A percentile compares a stretch with the other conserved stretches of the same genome.
Conservation (phyloP, 108 stramenopile species). For the Nitzschia sp. region DNA sequence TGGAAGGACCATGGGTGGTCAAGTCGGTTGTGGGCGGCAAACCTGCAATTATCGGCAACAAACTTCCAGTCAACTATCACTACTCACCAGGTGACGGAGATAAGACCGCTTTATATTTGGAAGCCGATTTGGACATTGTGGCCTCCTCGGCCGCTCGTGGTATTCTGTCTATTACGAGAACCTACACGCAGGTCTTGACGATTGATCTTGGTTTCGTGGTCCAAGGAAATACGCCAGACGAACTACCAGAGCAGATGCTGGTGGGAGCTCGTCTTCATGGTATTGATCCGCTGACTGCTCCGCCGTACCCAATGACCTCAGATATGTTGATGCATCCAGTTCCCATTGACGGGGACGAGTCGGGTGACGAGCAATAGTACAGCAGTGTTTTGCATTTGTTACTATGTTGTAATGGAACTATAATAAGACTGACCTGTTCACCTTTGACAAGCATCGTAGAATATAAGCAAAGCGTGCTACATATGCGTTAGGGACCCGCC, state of each 20-base stretch:
- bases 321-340: conserved; percentile 23
- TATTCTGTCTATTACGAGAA: conserved; percentile 72
- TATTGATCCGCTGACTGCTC: conserved; percentile 81
- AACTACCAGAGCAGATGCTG: conserved; percentile 88
- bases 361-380: conserved; percentile 4
- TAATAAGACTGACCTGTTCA: not conserved
- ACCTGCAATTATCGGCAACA: conserved; percentile 79
- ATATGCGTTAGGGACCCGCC: conserved; percentile 52
- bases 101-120: conserved; percentile 70
- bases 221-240: conserved; percentile 68
- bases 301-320: conserved; percentile 47
- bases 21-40: conserved; percentile 78
- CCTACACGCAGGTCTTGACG: conserved; percentile 76
- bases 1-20: conserved; percentile 88
- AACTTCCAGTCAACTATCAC: conserved; percentile 65
- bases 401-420: not conserved
- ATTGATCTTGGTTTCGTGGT: conserved; percentile 85
- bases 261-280: conserved; percentile 79
- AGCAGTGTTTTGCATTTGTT: not conserved
- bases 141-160: conserved; percentile 79
- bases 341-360: conserved; percentile 3
- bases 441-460: not conserved
- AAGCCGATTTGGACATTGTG: conserved; percentile 86
- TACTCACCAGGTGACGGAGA: conserved; percentile 35
- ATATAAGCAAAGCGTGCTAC: not conserved